Base-by-base conservation (phyloP, 768 basidiomycete genomes). In the Boletus edulis region DNA sequence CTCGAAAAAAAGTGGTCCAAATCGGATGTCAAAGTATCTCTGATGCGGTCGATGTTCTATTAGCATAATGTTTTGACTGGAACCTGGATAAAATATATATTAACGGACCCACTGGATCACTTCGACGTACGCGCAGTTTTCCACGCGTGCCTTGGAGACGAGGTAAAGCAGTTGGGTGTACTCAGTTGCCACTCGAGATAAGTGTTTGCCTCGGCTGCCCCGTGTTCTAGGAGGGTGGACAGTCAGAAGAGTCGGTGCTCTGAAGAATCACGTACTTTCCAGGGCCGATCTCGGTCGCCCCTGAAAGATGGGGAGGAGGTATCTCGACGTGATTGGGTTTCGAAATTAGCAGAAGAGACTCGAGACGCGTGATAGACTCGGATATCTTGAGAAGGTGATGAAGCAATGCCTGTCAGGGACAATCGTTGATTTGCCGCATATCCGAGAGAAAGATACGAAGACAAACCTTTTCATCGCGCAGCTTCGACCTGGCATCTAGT, bases 101-200 rank as follows among this genome's bases (percentile, higher is more conserved):
- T 67, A 55, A 79, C 76, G 70, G 67, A 98, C 96, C 82, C 89
- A 90, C 78, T 92, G 86, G 6, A 95, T 80, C 60, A 90, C 87
- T 52, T 86, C 81, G 4, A 96, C 84, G 59, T 92, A 94, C 2
- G 77, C 81, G 58, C 93, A 94, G 2, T 82, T 81, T 62, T 94
- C 89, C 11, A 74, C 73, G 7, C 81, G 77, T 12, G 95, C 93
- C 70, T 97, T 96, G 18, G 84, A 81, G 24, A 83, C 81, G 60
- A 97, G 90, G 68, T 99, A 99, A 24, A 94, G 77, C 18, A 98
- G 78, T 66, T 98, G 95, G 11, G 83, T 90, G 67, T 96, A 98
- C 71, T 98, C 97, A 10, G 85, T 78, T 14, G 94, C 92, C 29
- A 95, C 89, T 48, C 95, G 83, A 12, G 81, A 79, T 14, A 96